Percentiles rank a stretch among this genome's conserved stretches.
These are phyloP conservation scores for Pseudonectria foliicola DNA, from an alignment of 2,329 filamentous ascomycete genomes.

Conservation along the genomic window DNA sequence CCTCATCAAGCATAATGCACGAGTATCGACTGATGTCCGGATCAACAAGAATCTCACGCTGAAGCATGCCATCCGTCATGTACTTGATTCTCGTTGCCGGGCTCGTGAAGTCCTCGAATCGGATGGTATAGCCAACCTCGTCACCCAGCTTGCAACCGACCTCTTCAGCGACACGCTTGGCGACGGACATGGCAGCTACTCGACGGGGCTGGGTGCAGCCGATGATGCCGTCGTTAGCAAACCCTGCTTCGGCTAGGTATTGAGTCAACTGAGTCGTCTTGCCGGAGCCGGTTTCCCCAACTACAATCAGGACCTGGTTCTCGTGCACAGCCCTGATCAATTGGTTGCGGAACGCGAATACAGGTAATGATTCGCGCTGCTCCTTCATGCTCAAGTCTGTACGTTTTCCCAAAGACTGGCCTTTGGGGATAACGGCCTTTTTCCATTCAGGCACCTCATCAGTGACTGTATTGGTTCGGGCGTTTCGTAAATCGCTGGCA, in stretches of 20 bases:
- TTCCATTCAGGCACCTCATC: constrained; percentile 90
- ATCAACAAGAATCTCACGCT: constrained; percentile 90
- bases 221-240: constrained; percentile 79
- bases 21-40: constrained; percentile 85
- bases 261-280: constrained; percentile 97
- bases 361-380: constrained; percentile 81
- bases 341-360: constrained; percentile 80
- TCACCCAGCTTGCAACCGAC: constrained; percentile 85
- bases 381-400: constrained; percentile 92
- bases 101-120: constrained; percentile 91
- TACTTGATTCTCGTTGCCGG: constrained; percentile 93
- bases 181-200: constrained; percentile 96
- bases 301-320: constrained; percentile 90
- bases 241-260: constrained; percentile 88
- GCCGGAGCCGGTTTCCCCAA: constrained; percentile 93
- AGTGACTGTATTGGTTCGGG: constrained; percentile 51
- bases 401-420: constrained; percentile 75
- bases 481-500: constrained; percentile 73
- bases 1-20: constrained; percentile 96
- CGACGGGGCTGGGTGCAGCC: constrained; percentile 95
- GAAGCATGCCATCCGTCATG: constrained; percentile 98
- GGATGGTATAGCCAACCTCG: constrained; percentile 94
- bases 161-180: constrained; percentile 93
- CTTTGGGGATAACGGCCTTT: constrained; percentile 69
- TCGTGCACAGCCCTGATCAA: constrained; percentile 79